These are phyloP conservation scores for Talaromyces sp. DNA, from an alignment of 2,329 filamentous ascomycete genomes.

Conservation along the genomic window DNA sequence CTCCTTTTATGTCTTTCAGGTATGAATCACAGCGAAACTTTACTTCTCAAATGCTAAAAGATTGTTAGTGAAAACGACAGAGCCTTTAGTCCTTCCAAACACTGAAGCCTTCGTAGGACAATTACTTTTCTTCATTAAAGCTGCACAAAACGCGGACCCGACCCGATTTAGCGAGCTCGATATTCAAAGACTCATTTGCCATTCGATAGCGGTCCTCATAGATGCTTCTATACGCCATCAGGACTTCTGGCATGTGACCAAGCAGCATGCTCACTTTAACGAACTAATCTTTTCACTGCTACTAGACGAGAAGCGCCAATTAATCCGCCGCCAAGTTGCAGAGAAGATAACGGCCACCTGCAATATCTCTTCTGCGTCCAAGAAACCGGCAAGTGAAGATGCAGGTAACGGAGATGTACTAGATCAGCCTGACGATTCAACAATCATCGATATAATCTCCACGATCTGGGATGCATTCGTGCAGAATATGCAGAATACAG, in stretches of 20 bases:
- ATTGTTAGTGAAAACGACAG: slow-evolving; percentile 26
- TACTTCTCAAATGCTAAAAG: slow-evolving; percentile 8
- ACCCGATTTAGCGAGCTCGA: slow-evolving; percentile 21
- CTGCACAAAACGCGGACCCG: slow-evolving; percentile 22
- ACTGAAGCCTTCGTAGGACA: slow-evolving; percentile 34
- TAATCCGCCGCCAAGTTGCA: slow-evolving; percentile 37
- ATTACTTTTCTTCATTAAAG: slow-evolving; percentile 35
- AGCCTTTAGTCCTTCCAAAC: slow-evolving; percentile 33
- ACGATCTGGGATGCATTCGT: slow-evolving; percentile 46
- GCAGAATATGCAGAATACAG: slow-evolving; percentile 38
- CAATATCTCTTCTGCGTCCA: slow-evolving; percentile 30
- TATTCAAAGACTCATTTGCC: slow-evolving; percentile 39
- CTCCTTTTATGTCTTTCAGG: slow-evolving; percentile 56
- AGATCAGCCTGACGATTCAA: slow-evolving; percentile 26
- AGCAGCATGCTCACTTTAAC: slow-evolving; percentile 35
- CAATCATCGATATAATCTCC: slow-evolving; percentile 39
- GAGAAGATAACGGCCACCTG: slow-evolving; percentile 40
- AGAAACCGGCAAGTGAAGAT: slow-evolving; percentile 25
- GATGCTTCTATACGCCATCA: slow-evolving; percentile 48
- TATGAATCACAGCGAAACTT: slow-evolving; percentile 28
- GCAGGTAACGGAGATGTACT: slow-evolving; percentile 20
- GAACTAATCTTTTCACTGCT: slow-evolving; percentile 42
- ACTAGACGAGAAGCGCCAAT: slow-evolving; percentile 41
- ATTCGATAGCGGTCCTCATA: slow-evolving; percentile 47
- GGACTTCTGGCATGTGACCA: slow-evolving; percentile 45